Conservation (phyloP, 1,284 basidiomycete species). For the Fomitopsis schrenkii region DNA sequence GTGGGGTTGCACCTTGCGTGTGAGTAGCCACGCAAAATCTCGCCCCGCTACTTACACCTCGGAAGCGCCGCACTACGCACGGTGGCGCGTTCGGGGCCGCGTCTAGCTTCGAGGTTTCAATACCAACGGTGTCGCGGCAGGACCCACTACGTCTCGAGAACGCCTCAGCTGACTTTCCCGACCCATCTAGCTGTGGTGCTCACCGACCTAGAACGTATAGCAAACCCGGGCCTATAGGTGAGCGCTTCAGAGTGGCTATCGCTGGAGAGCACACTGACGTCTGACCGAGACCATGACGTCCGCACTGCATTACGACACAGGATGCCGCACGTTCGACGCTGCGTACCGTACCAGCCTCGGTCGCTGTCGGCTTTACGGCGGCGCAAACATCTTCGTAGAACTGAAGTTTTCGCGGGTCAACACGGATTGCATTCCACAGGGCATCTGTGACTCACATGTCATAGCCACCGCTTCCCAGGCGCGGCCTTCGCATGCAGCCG, state of each 20-base stretch:
- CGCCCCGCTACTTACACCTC: background rate
- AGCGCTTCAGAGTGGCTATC: too few species aligned
- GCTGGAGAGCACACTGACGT: background rate
- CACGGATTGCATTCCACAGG: background rate
- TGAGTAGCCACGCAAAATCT: background rate
- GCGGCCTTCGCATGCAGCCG: background rate
- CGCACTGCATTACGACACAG: background rate
- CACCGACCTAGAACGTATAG: background rate
- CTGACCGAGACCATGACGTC: background rate
- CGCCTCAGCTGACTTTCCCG: background rate
- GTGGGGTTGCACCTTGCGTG: too few species aligned
- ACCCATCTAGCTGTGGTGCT: too few species aligned
- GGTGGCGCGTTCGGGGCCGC: background rate
- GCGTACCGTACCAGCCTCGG: too few species aligned
- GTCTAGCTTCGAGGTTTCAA: background rate
- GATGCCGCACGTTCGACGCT: background rate
- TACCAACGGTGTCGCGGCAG: background rate
- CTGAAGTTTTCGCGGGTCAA: background rate
- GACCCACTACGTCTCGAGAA: background rate
- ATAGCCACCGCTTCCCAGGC: background rate
- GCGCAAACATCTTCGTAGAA: background rate
- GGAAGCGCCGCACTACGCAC: background rate
- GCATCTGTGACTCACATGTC: background rate
- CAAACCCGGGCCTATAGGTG: too few species aligned
- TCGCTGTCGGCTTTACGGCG: background rate